A percentile compares a stretch with the other conserved stretches of the same genome.
phyloP scores from a whole-genome alignment of 345 rosid genomes.

The Barbarea vulgaris region DNA sequence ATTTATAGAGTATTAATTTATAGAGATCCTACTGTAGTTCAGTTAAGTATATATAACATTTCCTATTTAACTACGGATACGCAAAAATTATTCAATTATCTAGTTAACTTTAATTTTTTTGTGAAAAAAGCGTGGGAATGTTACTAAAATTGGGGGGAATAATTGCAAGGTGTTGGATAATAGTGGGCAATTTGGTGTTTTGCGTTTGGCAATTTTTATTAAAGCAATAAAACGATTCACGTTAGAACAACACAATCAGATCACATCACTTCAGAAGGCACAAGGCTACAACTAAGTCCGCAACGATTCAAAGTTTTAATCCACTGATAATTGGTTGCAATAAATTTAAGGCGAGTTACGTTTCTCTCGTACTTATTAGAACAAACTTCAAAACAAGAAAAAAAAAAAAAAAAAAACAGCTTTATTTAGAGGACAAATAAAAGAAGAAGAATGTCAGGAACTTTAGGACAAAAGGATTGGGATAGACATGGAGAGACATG shows the following conservation, averaged over 20 bases:
- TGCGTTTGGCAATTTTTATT: slow-evolving; percentile 13
- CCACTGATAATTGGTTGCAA: no score
- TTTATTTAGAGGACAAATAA: neutral
- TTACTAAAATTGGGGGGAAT: neutral
- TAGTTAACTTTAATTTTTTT: neutral
- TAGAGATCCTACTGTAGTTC: no score
- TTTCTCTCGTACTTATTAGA: neutral
- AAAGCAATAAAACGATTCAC: slow-evolving; percentile 12
- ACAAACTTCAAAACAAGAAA: neutral
- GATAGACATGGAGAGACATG: slow-evolving; percentile 36
- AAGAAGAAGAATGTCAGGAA: slow-evolving; percentile 31
- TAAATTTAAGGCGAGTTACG: no score
- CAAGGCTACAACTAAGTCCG: neutral
- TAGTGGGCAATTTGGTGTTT: slow-evolving; percentile 23
- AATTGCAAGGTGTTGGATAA: slow-evolving; percentile 22
- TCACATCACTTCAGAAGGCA: no score
- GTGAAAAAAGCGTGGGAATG: neutral
- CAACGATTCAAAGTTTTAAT: no score
- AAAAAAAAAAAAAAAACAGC: neutral
- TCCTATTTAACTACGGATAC: neutral
- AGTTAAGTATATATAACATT: neutral
- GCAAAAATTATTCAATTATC: neutral
- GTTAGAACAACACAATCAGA: neutral
- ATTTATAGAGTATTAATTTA: no score
- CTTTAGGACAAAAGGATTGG: slow-evolving; percentile 31